Evolutionary conservation across 768 basidiomycete genomes (phyloP).

Genomic region (Coprinopsis strossmayeri): DNA sequence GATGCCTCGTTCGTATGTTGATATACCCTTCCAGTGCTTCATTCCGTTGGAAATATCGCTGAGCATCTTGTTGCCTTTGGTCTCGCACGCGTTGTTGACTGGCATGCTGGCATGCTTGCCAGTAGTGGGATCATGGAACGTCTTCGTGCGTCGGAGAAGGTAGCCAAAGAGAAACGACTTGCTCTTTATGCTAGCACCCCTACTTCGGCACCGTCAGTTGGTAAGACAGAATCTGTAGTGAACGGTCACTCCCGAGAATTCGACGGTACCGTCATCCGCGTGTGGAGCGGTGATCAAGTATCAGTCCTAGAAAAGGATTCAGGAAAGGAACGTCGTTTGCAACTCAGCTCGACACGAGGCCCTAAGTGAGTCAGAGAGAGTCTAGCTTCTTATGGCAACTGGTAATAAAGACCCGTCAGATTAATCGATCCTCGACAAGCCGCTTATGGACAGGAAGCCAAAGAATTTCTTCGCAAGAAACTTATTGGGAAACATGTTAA

Average conservation of each 20-base stretch:
- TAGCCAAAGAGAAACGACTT: conserved; percentile 68
- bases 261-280: conserved; percentile 75
- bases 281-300: conserved; percentile 92
- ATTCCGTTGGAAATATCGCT: conserved; percentile 93
- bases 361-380: conserved; percentile 35
- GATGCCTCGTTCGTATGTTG: background rate
- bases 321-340: conserved; percentile 73
- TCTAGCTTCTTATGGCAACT: background rate
- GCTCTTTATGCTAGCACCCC: conserved; percentile 62
- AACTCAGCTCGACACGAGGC: conserved; percentile 83
- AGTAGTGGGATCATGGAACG: conserved; percentile 81
- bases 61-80: conserved; percentile 82
- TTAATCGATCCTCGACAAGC: conserved; percentile 81
- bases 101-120: conserved; percentile 95
- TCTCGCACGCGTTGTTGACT: conserved; percentile 88
- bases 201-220: conserved; percentile 25
- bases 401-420: conserved; percentile 28
- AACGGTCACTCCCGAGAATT: conserved; percentile 50
- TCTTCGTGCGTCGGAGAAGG: conserved; percentile 76
- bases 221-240: conserved; percentile 39
- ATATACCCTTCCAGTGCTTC: conserved; percentile 46
- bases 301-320: conserved; percentile 70
- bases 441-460: conserved; percentile 85
- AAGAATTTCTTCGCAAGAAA: conserved; percentile 87
- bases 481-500: conserved; percentile 87